phyloP scores from a whole-genome alignment of 129 eudicot species.

The Apium graveolens region DNA sequence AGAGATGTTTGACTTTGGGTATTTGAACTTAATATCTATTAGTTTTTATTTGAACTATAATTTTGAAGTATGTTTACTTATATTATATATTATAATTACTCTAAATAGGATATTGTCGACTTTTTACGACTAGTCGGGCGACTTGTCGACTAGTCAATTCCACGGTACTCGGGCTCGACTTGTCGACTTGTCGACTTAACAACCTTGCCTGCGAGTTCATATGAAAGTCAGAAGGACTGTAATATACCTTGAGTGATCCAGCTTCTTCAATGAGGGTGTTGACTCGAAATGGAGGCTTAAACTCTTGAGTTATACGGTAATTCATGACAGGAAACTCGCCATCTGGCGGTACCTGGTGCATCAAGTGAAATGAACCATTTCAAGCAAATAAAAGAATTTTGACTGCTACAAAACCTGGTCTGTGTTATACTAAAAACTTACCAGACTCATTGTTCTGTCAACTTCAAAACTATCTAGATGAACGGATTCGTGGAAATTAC shows the following conservation, averaged over 20 bases:
- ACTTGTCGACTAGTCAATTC: too few species aligned
- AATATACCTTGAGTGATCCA: constrained; percentile 62
- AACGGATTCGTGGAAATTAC: constrained; percentile 95
- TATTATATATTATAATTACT: too few species aligned
- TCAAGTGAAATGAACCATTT: constrained; percentile 10
- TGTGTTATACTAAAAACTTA: constrained; percentile 17
- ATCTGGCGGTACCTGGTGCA: constrained; percentile 75
- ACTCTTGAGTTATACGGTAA: constrained; percentile 95
- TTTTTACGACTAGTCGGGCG: too few species aligned
- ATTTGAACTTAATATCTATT: too few species aligned
- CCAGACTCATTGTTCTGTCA: constrained; percentile 83
- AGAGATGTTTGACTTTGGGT: too few species aligned
- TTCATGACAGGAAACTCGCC: constrained; percentile 99
- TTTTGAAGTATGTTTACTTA: too few species aligned
- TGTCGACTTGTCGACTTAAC: too few species aligned
- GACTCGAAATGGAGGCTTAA: constrained; percentile 84
- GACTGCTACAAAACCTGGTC: too few species aligned
- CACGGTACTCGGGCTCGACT: too few species aligned
- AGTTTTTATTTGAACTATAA: too few species aligned
- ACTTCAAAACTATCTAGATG: constrained; percentile 93
- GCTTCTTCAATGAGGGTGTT: constrained; percentile 87
- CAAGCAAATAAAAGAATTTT: not conserved
- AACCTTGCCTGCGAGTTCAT: too few species aligned
- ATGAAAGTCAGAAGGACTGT: not conserved
- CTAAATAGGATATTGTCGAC: too few species aligned